Conservation (phyloP, 225 moss, liverwort and hornwort genomes). For the Bryum argenteum region DNA sequence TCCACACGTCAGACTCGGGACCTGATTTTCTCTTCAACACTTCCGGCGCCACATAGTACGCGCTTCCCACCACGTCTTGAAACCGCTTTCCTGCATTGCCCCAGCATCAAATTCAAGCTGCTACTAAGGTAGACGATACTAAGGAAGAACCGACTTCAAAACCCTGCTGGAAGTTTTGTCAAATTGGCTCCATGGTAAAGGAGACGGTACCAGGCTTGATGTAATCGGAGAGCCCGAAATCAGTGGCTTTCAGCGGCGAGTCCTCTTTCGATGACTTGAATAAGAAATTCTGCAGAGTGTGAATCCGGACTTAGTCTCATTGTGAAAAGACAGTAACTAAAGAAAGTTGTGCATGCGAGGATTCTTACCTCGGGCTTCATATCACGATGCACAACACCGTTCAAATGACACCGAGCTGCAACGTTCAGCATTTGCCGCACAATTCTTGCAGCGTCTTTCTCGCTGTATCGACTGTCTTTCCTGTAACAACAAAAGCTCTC, state of each 20-base stretch:
- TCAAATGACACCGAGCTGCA: conserved; percentile 61
- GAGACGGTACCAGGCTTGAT: conserved; percentile 48
- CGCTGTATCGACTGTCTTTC: conserved; percentile 53
- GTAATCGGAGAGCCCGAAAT: conserved; percentile 62
- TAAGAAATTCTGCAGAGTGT: conserved; percentile 45
- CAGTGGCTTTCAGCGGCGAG: conserved; percentile 57
- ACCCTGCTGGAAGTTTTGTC: background rate
- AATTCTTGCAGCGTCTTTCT: conserved; percentile 55
- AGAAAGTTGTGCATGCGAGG: background rate
- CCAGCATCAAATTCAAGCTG: background rate
- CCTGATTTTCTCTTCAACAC: conserved; percentile 56
- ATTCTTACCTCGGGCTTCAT: conserved; percentile 60
- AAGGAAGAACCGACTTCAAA: background rate
- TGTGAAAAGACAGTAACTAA: background rate
- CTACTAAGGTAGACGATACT: background rate
- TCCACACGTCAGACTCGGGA: conserved; percentile 64
- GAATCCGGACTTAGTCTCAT: conserved; percentile 19
- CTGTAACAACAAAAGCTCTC: conserved; percentile 16
- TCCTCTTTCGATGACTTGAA: conserved; percentile 59
- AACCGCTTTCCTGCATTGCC: conserved; percentile 50
- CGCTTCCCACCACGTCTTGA: conserved; percentile 64
- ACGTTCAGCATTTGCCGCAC: conserved; percentile 63
- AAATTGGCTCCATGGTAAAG: background rate
- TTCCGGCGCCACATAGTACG: conserved; percentile 65
- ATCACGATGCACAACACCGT: conserved; percentile 62